phyloP scores from a whole-genome alignment of 1,284 basidiomycete genomes.

The Papiliotrema nemorosa region DNA sequence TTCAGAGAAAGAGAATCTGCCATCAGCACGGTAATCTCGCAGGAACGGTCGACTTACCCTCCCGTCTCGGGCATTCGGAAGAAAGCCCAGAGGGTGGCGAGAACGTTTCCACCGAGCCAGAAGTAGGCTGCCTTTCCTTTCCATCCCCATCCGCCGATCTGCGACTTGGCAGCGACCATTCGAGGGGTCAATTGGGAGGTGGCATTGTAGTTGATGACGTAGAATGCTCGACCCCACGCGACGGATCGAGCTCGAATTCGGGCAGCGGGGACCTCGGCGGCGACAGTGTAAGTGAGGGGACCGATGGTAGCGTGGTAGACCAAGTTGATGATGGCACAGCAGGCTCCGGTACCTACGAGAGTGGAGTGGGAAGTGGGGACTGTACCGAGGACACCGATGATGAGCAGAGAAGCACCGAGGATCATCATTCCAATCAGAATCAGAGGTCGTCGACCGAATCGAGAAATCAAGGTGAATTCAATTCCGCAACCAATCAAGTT shows the following conservation, averaged over 20 bases:
- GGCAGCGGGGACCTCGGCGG: conserved; percentile 31
- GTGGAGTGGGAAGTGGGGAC: background rate
- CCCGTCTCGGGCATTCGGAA: conserved; percentile 44
- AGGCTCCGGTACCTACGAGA: conserved; percentile 8
- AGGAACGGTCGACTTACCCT: background rate
- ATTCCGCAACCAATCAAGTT: conserved; percentile 5
- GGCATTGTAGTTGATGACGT: conserved; percentile 5
- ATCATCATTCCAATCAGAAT: conserved; percentile 4
- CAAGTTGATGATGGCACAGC: conserved; percentile 10
- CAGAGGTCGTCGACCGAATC: conserved; percentile 44
- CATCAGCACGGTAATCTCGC: background rate
- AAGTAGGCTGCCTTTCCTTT: conserved; percentile 39
- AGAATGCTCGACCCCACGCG: conserved; percentile 10
- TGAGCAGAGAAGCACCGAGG: background rate
- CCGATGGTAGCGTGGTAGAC: conserved; percentile 22
- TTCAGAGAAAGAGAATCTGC: conserved; percentile 6
- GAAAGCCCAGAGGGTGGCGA: conserved; percentile 11
- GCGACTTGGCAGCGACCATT: background rate
- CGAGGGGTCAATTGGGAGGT: conserved; percentile 9
- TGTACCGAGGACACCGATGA: conserved; percentile 9
- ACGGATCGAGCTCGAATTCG: conserved; percentile 5
- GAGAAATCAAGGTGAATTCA: conserved; percentile 30
- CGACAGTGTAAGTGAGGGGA: conserved; percentile 42
- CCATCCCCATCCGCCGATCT: conserved; percentile 6
- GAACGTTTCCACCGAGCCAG: conserved; percentile 30